These are phyloP conservation scores for Malassezia globosa DNA, from an alignment of 1,284 basidiomycete species.

Conservation along the genomic window DNA sequence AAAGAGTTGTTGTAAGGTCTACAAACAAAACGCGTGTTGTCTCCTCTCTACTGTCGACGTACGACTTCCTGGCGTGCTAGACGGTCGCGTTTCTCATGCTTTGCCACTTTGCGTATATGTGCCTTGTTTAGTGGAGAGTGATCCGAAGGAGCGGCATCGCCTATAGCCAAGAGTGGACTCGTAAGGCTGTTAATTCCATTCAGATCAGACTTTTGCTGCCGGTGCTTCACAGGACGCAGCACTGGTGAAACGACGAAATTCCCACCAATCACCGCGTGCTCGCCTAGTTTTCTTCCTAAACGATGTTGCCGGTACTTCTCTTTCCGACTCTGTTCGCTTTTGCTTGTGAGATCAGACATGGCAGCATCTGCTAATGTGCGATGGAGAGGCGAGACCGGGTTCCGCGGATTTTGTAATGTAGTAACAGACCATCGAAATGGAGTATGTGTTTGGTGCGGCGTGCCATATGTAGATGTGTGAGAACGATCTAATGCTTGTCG, in stretches of 20 bases:
- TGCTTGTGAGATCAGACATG: neutral
- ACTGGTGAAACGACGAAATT: conserved; percentile 13
- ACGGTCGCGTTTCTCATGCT: conserved; percentile 14
- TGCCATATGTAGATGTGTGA: neutral
- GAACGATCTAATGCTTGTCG: neutral
- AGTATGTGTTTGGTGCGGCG: neutral
- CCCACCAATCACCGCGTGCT: conserved; percentile 13
- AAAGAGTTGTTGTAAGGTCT: too few relatives aligned
- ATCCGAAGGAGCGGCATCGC: neutral
- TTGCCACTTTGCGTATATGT: conserved; percentile 8
- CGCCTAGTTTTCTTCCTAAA: conserved; percentile 1
- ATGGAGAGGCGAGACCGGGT: conserved; percentile 7
- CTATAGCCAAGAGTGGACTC: conserved; percentile 2
- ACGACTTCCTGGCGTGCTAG: conserved; percentile 11
- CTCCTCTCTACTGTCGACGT: too few relatives aligned
- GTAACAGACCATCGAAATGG: neutral
- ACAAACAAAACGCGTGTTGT: too few relatives aligned
- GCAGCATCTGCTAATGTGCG: conserved; percentile 11
- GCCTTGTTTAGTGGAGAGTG: neutral
- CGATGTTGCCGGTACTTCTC: neutral
- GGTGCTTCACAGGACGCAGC: conserved; percentile 12
- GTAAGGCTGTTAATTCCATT: neutral
- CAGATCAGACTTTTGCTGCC: neutral
- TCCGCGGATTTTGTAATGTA: neutral
- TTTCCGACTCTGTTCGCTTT: neutral